Conservation (phyloP, 768 basidiomycete genomes). For the Kwoniella heveanensis region DNA sequence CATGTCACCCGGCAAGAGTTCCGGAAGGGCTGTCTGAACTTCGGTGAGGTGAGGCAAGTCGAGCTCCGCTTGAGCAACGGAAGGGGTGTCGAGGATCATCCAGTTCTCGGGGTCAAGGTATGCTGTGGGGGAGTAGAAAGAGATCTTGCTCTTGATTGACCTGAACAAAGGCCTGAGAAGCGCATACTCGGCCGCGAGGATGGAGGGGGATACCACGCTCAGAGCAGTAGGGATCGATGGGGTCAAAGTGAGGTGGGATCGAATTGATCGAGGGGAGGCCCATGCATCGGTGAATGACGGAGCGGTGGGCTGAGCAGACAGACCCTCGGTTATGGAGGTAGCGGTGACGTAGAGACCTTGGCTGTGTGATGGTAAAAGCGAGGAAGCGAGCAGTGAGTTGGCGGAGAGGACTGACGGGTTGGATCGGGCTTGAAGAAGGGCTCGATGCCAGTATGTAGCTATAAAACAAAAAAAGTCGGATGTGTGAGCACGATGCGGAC, state of each 20-base stretch:
- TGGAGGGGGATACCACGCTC: conserved; percentile 21
- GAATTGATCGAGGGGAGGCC: conserved; percentile 1
- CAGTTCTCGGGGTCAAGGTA: conserved; percentile 45
- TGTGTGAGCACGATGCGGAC: not conserved
- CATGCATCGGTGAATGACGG: conserved; percentile 6
- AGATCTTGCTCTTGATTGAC: conserved; percentile 31
- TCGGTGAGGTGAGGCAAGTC: conserved; percentile 34
- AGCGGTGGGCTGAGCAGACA: conserved; percentile 14
- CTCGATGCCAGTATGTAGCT: conserved; percentile 42
- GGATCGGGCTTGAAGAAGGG: conserved; percentile 33
- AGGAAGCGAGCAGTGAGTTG: conserved; percentile 25
- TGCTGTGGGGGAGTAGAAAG: conserved; percentile 33
- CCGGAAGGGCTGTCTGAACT: conserved; percentile 15
- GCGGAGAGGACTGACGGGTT: conserved; percentile 37
- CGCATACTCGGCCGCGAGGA: conserved; percentile 39
- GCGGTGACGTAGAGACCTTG: conserved; percentile 22
- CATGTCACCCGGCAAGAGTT: conserved; percentile 43
- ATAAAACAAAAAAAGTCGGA: not conserved
- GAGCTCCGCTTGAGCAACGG: not conserved
- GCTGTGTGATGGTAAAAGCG: conserved; percentile 10
- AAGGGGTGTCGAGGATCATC: conserved; percentile 23
- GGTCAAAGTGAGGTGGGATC: conserved; percentile 28
- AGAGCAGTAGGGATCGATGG: conserved; percentile 22
- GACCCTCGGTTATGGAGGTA: conserved; percentile 27
- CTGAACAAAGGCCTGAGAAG: conserved; percentile 40